phyloP scores from a whole-genome alignment of 23 red algal genomes.

The Cyanidioschyzon merolae region DNA sequence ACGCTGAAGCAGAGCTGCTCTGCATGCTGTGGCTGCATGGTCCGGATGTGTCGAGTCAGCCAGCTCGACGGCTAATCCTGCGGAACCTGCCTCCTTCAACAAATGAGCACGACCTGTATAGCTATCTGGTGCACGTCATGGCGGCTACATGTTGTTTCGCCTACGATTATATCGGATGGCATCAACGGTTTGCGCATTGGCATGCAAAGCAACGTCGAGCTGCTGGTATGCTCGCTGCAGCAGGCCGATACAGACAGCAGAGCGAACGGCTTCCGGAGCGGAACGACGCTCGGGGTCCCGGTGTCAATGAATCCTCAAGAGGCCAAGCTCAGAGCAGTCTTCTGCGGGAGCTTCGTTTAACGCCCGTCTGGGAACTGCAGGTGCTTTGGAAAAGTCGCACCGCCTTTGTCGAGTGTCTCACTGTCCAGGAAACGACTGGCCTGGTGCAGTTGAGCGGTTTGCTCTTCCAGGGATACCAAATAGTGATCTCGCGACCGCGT shows the following conservation, averaged over 20 bases:
- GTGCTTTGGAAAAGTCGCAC: neutral
- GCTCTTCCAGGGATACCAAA: neutral
- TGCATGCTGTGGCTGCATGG: neutral
- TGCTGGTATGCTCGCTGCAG: neutral
- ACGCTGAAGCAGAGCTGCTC: neutral
- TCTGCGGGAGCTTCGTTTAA: neutral
- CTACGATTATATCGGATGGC: neutral
- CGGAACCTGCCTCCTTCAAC: neutral
- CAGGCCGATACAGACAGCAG: neutral
- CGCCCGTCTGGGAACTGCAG: neutral
- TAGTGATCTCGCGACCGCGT: neutral
- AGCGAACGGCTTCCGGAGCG: neutral
- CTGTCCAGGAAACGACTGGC: neutral
- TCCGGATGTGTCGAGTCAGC: neutral
- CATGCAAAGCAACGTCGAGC: neutral
- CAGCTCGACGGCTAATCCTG: neutral
- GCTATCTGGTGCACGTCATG: constrained; percentile 11
- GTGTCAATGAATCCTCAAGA: neutral
- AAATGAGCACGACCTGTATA: neutral
- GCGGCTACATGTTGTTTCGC: neutral
- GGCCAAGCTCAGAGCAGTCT: neutral
- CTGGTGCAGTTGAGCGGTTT: neutral
- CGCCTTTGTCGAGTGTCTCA: constrained; percentile 10
- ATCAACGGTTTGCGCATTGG: neutral
- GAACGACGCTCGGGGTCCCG: neutral